phyloP scores from a whole-genome alignment of 768 basidiomycete genomes.

The Leccinum pellstonianum region DNA sequence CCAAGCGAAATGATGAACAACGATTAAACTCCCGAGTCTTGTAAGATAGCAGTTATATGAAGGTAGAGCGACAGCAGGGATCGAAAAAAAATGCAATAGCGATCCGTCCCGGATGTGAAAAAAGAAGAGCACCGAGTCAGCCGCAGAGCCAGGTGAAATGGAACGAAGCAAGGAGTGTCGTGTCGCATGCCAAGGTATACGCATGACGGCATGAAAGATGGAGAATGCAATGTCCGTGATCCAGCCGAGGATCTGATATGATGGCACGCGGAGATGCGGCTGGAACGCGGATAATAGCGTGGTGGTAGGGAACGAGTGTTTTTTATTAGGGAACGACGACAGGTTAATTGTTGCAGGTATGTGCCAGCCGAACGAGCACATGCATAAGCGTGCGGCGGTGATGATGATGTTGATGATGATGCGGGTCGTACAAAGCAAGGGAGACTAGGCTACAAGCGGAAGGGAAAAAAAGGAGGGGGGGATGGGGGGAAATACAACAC shows the following conservation, averaged over 20 bases:
- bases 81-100: not conserved
- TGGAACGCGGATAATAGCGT: not conserved
- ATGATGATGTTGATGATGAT: not conserved
- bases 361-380: not conserved
- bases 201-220: not conserved
- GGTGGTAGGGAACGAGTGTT: not conserved
- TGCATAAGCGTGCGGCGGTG: constrained; percentile 8
- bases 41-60: not conserved
- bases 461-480: not conserved
- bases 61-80: not conserved
- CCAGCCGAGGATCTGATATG: not conserved
- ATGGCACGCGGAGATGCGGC: not conserved
- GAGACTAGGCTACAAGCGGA: not conserved
- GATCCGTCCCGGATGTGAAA: not conserved
- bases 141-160: not conserved
- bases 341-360: not conserved
- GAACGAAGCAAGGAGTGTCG: not conserved
- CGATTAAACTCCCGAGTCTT: not conserved
- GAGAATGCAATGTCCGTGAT: not conserved
- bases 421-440: not conserved
- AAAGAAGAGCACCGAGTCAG: not conserved
- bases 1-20: not conserved
- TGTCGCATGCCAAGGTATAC: not conserved
- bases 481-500: not conserved
- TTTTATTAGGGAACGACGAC: not conserved